Evolutionary conservation across 1,284 basidiomycete genomes (phyloP), one percentile per base, ranked within the genome.

Genomic region (Gymnopus androsaceus): DNA sequence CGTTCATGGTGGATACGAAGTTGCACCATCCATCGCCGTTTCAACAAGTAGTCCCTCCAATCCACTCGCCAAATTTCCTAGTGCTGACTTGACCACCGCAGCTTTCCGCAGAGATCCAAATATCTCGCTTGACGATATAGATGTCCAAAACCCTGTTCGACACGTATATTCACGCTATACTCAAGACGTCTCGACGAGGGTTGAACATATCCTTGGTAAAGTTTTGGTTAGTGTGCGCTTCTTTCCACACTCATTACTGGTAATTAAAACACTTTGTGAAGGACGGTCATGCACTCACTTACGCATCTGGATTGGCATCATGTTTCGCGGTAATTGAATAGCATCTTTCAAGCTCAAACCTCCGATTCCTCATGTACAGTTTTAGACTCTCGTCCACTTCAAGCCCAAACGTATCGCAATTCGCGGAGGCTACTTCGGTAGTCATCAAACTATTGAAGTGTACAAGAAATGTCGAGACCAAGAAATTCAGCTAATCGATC

Each of bases 391-490:
- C 19, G 76, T 86, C 6, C 79, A 83, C 65, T 84, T 80, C 64
- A 79, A 84, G 38, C 94, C 94, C 0, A 86, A 84, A 62, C 84
- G 90, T 17, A 81, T 97, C 59, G 93, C 92, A 7, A 89, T 96
- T 55, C 80, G 81, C 2, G 81, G 72, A 4, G 94, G 94, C 2
- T 97, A 96, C 70, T 83, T 87, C 69, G 94, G 94, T 1, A 84
- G 81, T 51, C 88, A 94, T 65, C 74, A 73, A 3, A 79, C 84
- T 30, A 82, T 96, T 55, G 75, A 82, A 17, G 74, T 89, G 12
- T 93, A 88, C 67, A 72, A 75, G 59, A 82, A 82, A 60, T 77
- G 73, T 55, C 78, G 78, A 60, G 71, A 75, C 40, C 67, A 68
- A 6, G 70, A 82, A 8, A 62, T 87, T 3, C 70, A 81, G 46